phyloP scores from a whole-genome alignment of 1,139 yeast genomes.

The Pichia sp. region DNA sequence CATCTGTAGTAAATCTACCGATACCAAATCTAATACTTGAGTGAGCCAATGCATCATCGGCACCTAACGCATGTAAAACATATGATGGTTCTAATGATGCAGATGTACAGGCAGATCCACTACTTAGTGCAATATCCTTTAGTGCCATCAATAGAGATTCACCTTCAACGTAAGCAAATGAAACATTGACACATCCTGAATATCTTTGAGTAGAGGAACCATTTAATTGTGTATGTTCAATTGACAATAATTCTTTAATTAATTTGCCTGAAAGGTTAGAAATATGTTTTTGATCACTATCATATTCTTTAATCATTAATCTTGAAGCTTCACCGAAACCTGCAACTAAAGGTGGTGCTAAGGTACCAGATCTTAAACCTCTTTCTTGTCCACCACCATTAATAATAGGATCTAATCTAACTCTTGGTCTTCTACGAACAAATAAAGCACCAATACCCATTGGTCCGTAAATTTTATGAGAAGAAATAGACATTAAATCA shows the following conservation, averaged over 20 bases:
- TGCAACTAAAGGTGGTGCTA: conserved; percentile 90
- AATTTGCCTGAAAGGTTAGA: conserved; percentile 63
- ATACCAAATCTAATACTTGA: conserved; percentile 95
- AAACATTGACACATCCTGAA: conserved; percentile 92
- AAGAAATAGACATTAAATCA: conserved; percentile 87
- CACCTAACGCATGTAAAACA: conserved; percentile 93
- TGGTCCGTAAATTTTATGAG: conserved; percentile 97
- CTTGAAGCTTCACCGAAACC: conserved; percentile 98
- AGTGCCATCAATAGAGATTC: conserved; percentile 96
- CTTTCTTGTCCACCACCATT: conserved; percentile 99
- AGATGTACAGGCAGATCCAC: conserved; percentile 99
- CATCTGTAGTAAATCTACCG: conserved; percentile 96
- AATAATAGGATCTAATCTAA: conserved; percentile 88
- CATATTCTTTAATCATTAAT: conserved; percentile 66
- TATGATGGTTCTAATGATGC: conserved; percentile 97
- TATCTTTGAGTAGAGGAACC: conserved; percentile 73
- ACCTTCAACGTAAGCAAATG: conserved; percentile 97
- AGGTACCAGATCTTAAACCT: conserved; percentile 93
- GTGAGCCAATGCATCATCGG: conserved; percentile 97
- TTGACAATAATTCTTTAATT: conserved; percentile 61
- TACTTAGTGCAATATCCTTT: conserved; percentile 90
- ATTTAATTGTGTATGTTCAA: conserved; percentile 84
- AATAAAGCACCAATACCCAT: conserved; percentile 95
- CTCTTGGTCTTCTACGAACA: conserved; percentile 97
- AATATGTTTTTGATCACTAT: conserved; percentile 68